Evolutionary conservation across 2,329 filamentous ascomycete genomes (phyloP), one percentile per base, ranked within the genome.

Genomic region (Trichoderma polysporum): DNA sequence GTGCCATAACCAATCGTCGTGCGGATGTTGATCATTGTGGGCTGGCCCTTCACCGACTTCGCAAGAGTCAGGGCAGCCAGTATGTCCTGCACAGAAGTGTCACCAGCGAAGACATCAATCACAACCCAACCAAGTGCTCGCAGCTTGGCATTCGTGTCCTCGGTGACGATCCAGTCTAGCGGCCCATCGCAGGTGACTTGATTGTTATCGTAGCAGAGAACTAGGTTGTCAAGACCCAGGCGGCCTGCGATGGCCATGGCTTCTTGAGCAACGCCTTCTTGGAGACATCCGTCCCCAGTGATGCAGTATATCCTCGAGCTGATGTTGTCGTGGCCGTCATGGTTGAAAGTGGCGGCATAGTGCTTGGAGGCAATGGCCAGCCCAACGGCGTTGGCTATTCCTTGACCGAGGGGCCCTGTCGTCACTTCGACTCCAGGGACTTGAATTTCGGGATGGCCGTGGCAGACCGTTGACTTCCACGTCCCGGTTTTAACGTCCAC

Each of bases 151-250:
- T 87, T 86, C 70, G 86, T 77, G 57, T 88, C 84, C 70, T 88
- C 85, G 0, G 80, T 84, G 68, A 85, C 86, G 83, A 76, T 72
- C 19, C 77, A 70, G 54, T 86, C 84, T 2, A 87, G 80, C 2
- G 79, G 81, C 1, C 86, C 86, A 66, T 88, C 86, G 71, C 85
- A 88, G 6, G 85, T 87, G 58, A 88, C 78, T 71, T 86, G 82
- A 73, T 88, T 88, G 74, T 88, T 88, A 70, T 88, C 86, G 70
- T 88, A 88, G 52, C 87, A 83, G 35, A 88, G 75, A 5, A 81
- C 82, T 1, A 88, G 76, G 73, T 88, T 88, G 75, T 84, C 82
- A 12, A 88, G 78, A n/a, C n/a, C n/a, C n/a, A n/a, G n/a, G n/a
- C n/a, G n/a, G n/a, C n/a, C 70, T 79, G 80, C 74, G 81, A 79